phyloP scores from a whole-genome alignment of 305 asterid genomes.

The Fraxinus baroniana region DNA sequence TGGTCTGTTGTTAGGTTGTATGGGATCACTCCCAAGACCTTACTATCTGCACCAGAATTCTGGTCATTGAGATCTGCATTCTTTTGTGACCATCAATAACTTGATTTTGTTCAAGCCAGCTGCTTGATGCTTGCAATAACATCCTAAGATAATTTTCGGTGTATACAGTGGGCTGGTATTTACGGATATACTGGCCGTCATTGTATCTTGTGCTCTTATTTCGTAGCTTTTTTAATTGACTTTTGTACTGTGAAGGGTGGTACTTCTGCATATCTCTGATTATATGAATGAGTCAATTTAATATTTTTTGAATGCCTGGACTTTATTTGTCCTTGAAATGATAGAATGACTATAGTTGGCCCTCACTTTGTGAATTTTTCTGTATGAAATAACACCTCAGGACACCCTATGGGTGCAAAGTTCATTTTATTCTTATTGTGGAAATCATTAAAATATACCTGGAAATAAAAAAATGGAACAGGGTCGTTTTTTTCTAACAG shows the following conservation, averaged over 20 bases:
- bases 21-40: not conserved
- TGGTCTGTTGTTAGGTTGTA: not conserved
- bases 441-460: not conserved
- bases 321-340: not conserved
- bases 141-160: not conserved
- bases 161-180: not conserved
- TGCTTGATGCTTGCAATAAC: not conserved
- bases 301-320: not conserved
- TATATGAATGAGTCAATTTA: not conserved
- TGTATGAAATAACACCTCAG: not conserved
- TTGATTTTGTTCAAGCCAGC: not conserved
- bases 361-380: not conserved
- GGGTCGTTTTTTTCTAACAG: not conserved
- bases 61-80: not conserved
- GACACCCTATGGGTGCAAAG: not conserved
- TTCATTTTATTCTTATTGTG: not conserved
- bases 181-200: not conserved
- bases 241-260: not conserved
- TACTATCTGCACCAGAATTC: not conserved
- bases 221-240: not conserved
- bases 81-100: not conserved
- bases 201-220: not conserved
- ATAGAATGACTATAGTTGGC: not conserved
- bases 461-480: not conserved
- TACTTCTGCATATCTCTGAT: not conserved